Evolutionary conservation across 441 rosid genomes (phyloP), one percentile per base, ranked within the genome.

Genomic region (Erodium texanum): DNA sequence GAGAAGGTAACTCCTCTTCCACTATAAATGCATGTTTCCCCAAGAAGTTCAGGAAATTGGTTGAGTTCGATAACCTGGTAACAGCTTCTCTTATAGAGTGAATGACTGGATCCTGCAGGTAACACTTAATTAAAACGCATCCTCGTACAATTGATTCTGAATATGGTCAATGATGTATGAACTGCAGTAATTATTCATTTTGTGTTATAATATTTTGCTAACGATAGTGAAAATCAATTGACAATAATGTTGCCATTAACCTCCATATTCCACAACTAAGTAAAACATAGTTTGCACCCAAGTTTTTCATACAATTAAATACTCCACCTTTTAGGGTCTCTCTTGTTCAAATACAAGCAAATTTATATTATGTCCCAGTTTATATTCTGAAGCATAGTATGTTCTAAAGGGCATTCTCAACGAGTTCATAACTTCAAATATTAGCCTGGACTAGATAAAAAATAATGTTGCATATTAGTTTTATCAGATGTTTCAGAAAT

Each of bases 21-120:
- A 84, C 48, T 32, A 82, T 82, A 67, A 82, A 76, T 32, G 88
- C 86, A 77, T 84, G 88, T 66, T 77, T 77, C 23, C 79, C 84
- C 74, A 84, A 29, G 66, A 73, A 84, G 66, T 80, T 73, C 7
- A 80, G 82, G 74, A 82, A 80, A 65, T 64, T 80, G 45, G 86
- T 80, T 16, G 88, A 82, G 78, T 84, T 70, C 7, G 84, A 68
- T 66, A 80, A 75, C 73, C 79, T 84, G 65, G 74, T 75, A 27
- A 82, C 83, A 0, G 88, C 84, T 66, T 80, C 79, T 58, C 79
- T 79, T 15, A 84, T 80, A 24, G 82, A 80, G 68, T 79, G 76
- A 23, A 84, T 64, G 24, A 82, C 69, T 24, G 88, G 84, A 67
- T 82, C 88, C 88, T 84, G 82, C 77, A 80, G 23, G 67, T 27